phyloP scores from a whole-genome alignment of 768 basidiomycete species.

The Pulveroboletus sp. region DNA sequence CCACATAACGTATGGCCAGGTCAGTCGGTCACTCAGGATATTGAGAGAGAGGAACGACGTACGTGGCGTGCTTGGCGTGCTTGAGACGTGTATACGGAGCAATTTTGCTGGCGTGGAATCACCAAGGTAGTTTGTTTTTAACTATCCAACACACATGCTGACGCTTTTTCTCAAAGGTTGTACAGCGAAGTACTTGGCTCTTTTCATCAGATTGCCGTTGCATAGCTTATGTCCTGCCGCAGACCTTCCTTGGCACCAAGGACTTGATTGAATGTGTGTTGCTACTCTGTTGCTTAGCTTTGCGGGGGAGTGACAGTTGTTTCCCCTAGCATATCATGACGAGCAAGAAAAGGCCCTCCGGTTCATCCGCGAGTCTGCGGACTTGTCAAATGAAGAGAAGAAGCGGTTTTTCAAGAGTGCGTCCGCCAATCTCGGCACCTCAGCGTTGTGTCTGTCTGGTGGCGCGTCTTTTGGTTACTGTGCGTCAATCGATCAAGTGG shows the following conservation, averaged over 20 bases:
- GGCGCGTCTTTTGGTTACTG: constrained; percentile 96
- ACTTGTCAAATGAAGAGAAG: constrained; percentile 85
- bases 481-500: constrained; percentile 29
- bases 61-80: constrained; percentile 81
- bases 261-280: constrained; percentile 76
- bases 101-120: constrained; percentile 96
- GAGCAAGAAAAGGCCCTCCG: constrained; percentile 77
- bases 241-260: constrained; percentile 95
- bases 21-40: constrained; percentile 67
- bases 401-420: constrained; percentile 86
- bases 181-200: constrained; percentile 71
- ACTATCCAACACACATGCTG: not conserved
- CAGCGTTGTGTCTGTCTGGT: constrained; percentile 93
- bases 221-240: constrained; percentile 14
- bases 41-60: constrained; percentile 78
- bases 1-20: constrained; percentile 41
- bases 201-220: not conserved
- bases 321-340: constrained; percentile 68
- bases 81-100: constrained; percentile 85
- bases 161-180: constrained; percentile 46
- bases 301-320: not conserved
- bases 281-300: not conserved
- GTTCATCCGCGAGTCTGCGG: constrained; percentile 70
- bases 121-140: constrained; percentile 45
- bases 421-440: constrained; percentile 87